Base-by-base conservation (phyloP, 2,329 filamentous ascomycete species). In the Colletotrichum theobromicola region DNA sequence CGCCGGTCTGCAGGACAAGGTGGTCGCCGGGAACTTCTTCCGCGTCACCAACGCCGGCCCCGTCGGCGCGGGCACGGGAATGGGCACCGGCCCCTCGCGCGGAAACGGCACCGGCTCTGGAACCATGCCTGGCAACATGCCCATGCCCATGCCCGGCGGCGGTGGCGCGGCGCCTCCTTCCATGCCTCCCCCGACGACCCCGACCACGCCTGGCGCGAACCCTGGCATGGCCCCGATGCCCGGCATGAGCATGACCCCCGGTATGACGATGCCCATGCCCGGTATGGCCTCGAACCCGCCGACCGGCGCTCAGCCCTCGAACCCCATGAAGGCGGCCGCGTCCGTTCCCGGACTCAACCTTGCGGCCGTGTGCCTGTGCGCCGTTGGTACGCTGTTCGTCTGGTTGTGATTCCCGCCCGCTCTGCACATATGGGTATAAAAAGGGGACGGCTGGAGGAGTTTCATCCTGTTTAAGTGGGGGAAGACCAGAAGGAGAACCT, bases 21-120 rank as follows among this genome's bases (percentile, higher is more conserved):
- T 85, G 3, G 81, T 85, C 7, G 84, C 83, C 1, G 84, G 82
- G 18, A 84, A 84, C 69, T 85, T 79, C 70, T 85, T 81, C 77
- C 84, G 83, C 74, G 84, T 85, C 35, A 83, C 83, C 7, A 85
- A 85, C 76, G 74, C 81, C 9, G 83, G 75, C 7, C 75, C 75
- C 42, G 64, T 76, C 10, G 66, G 74, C 28, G 74, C 68, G 24
- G 75, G 75, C 5, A 53, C 69, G 62, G 74, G 75, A 4, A 57
- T 42, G 26, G 70, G 70, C 21, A 50, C 57, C 18, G 57, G 28
- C 28, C 26, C 64, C 8, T 26, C 58, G 9, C 30, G 50, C 18
- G 67, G 46, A 18, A 75, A 72, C 15, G 55, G 69, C 30, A 72
- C 68, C 26, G 61, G 62, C 26, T 60, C 57, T 2, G 57, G 57